Conservation (phyloP, 495 filamentous ascomycete genomes). For the Talaromyces adpressus region DNA sequence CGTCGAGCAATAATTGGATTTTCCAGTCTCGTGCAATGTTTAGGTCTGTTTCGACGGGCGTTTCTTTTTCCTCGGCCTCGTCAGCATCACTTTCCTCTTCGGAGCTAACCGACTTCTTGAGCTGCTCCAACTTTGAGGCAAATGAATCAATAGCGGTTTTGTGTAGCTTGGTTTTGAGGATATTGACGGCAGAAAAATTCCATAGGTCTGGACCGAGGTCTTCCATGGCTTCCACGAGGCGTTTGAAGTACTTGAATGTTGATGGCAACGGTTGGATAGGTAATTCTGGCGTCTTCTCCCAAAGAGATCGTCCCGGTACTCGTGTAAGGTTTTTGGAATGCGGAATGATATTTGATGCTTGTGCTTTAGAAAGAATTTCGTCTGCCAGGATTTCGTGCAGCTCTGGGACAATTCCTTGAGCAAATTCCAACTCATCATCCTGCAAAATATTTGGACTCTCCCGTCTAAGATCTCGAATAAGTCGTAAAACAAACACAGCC, state of each 20-base stretch:
- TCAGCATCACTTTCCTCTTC: neutral
- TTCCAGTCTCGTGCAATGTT: slow-evolving; percentile 42
- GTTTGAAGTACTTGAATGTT: slow-evolving; percentile 67
- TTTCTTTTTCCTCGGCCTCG: neutral
- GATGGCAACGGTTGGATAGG: slow-evolving; percentile 77
- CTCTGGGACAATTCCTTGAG: slow-evolving; percentile 41
- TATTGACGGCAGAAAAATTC: slow-evolving; percentile 60
- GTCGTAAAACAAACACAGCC: slow-evolving; percentile 64
- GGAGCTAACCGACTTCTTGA: neutral
- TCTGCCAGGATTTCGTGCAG: slow-evolving; percentile 50
- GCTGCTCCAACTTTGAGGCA: neutral
- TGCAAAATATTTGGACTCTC: slow-evolving; percentile 44
- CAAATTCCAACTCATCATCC: slow-evolving; percentile 26
- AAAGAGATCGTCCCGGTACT: slow-evolving; percentile 52
- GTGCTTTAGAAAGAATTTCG: slow-evolving; percentile 19
- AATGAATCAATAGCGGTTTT: slow-evolving; percentile 28
- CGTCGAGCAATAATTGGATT: slow-evolving; percentile 75
- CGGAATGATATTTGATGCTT: slow-evolving; percentile 6
- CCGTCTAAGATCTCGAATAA: slow-evolving; percentile 66
- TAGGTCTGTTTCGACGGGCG: neutral
- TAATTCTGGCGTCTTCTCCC: slow-evolving; percentile 69
- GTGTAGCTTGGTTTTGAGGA: slow-evolving; percentile 52
- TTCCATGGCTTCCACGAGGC: slow-evolving; percentile 59
- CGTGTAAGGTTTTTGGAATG: slow-evolving; percentile 7
- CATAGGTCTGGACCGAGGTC: slow-evolving; percentile 71